Percentiles rank a stretch among this genome's conserved stretches.
Conservation (phyloP, 768 basidiomycete species). For the Hortiboletus flavorubellus region DNA sequence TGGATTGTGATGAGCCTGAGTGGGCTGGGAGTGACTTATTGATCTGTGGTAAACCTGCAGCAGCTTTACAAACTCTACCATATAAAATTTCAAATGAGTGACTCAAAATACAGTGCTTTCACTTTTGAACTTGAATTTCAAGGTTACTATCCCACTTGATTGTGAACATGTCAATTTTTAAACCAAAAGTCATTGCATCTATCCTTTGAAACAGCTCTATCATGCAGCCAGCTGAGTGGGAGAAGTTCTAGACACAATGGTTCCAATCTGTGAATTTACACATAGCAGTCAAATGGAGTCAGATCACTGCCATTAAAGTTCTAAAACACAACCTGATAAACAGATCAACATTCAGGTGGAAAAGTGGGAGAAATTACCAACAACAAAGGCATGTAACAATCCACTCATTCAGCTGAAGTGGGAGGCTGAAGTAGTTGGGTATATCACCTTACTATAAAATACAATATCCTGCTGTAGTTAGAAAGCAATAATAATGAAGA, state of each 20-base stretch:
- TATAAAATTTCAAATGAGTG: neutral
- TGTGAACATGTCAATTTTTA: neutral
- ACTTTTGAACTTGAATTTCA: neutral
- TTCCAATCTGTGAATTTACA: neutral
- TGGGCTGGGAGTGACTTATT: too few species aligned
- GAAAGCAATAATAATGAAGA: neutral
- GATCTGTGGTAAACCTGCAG: too few species aligned
- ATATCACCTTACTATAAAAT: too few species aligned
- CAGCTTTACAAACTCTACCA: too few species aligned
- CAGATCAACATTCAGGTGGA: neutral
- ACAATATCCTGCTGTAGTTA: neutral
- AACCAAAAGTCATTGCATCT: neutral
- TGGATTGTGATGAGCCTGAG: too few species aligned
- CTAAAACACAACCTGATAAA: too few species aligned
- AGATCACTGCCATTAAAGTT: too few species aligned
- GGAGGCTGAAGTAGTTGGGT: too few species aligned
- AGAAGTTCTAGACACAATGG: neutral
- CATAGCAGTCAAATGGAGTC: too few species aligned
- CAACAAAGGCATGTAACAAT: neutral
- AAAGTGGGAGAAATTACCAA: neutral
- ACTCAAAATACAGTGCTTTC: too few species aligned
- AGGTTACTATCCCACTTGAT: neutral
- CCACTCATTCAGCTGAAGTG: neutral
- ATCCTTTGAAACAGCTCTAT: neutral
- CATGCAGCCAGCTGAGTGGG: neutral